Base-by-base conservation (phyloP, 768 basidiomycete species). In the Wakefieldia striispora region DNA sequence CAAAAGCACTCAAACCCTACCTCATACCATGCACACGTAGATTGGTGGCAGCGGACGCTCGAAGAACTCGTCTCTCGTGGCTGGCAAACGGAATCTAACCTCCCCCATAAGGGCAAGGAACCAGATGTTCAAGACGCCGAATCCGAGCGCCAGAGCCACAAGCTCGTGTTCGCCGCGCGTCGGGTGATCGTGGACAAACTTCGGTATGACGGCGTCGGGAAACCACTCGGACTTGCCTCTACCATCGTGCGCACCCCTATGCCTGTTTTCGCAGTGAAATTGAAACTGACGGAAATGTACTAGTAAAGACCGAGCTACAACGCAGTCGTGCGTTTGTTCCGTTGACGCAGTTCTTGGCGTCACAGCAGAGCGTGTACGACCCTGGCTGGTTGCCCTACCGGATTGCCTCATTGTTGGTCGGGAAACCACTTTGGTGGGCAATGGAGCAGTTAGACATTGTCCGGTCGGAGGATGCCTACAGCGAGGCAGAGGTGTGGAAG, bases 1-100 rank as follows among this genome's bases (percentile, higher is more conserved):
- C 91, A 95, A 69, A 90, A 87, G 59, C 73, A 81, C 41, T 86
- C 91, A 1, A 95, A 97, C 65, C 88, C 91, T 0, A 78, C 86
- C 2, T 84, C 90, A 4, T 97, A 85, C 65, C 70, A 81, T 42
- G 81, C 90, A 11, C 89, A 90, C 61, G 72, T 92, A 26, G 81
- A 85, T 46, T 97, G 94, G 94, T 97, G 95, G 95, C 81, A 79
- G 29, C 70, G 72, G 39, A 80, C 82, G 0, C 73, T 93, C 9
- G 79, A 87, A 57, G 72, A 72, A 14, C 62, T 87, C 34, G 79
- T 86, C n/a, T 63, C 73, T 45, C 73, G 71, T 21, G 86, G 86
- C 1, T 69, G 82, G 60, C 82, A 87, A 51, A 62, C 43, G 37
- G 61, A 47, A 10, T 58, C 49, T 11, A 59, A 58, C 19, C 49